Evolutionary conservation across 148 eudicot genomes (phyloP).

Genomic region (Simmondsia chinensis): DNA sequence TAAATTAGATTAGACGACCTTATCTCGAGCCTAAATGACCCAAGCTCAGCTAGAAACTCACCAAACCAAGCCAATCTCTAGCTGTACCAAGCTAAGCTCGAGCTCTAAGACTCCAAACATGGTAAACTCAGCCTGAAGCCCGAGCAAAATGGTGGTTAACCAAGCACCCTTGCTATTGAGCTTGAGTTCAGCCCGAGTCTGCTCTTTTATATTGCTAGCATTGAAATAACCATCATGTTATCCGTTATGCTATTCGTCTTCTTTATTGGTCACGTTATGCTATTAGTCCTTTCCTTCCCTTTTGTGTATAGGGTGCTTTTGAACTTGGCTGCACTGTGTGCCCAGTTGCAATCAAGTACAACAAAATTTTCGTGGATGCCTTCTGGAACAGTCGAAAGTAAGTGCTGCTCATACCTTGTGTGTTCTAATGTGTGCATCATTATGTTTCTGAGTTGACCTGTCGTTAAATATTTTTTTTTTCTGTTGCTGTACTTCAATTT

Average conservation of each 20-base stretch:
- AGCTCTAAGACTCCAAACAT: too few species aligned
- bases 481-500: too few species aligned
- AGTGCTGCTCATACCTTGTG: constrained; percentile 18
- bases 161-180: too few species aligned
- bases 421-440: constrained; percentile 1
- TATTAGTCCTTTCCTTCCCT: neutral
- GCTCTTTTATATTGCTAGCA: too few species aligned
- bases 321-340: constrained; percentile 95
- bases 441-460: neutral
- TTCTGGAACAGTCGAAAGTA: constrained; percentile 98
- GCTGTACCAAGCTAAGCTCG: too few species aligned
- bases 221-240: neutral
- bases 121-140: too few species aligned
- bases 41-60: too few species aligned
- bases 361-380: constrained; percentile 96
- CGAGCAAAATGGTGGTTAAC: too few species aligned
- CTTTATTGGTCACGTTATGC: neutral
- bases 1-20: too few species aligned
- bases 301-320: constrained; percentile 70
- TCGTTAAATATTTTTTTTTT: neutral
- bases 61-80: too few species aligned
- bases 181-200: too few species aligned
- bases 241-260: constrained; percentile 1
- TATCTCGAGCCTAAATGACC: too few species aligned
- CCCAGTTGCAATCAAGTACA: constrained; percentile 95